Evolutionary conservation across 129 eudicot species (phyloP), one percentile per base, ranked within the genome.

Genomic region (Flaveria ramosissima): DNA sequence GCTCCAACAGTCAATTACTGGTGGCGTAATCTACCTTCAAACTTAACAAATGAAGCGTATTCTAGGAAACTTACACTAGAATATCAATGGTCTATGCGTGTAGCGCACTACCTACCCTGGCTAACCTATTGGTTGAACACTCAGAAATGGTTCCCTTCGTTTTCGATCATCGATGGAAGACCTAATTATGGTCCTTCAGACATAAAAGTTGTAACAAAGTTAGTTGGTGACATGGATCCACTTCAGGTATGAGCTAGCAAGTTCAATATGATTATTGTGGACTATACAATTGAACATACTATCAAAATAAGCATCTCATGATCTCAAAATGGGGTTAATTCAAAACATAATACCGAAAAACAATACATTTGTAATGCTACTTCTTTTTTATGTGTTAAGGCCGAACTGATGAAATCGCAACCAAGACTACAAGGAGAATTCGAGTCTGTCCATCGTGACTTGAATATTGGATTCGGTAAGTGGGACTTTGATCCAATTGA

Each of bases 51-150:
- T 0, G 88, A 87, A 75, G 89, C 79, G 46, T 92, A 32, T 76
- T 32, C 60, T 30, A 68, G 62, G 67, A 92, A 81, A 68, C 80
- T 84, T 81, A 76, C 72, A 6, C 84, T 71, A 64, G 97, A 36
- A 36, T 5, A 91, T 72, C 87, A 71, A 65, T 89, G 97, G 95
- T 61, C 95, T 6, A 60, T 85, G 26, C 86, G 92, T n/a, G 90
- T 91, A 43, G 82, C 88, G 24, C 89, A 89, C 55, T 42, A 88
- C 55, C 19, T 71, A 39, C 95, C 97, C 1, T 83, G 89, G 95
- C 80, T 92, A 42, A 92, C 77, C 60, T 92, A 83, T 65, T 92
- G 92, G 97, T 92, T 92, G 95, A 88, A 92, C 70, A 83, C 90
- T 56, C 92, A 84, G 27, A 85, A 72, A 61, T 71, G 85, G 76